A percentile compares a stretch with the other conserved stretches of the same genome.
Conservation (phyloP, 179 eudicot species). For the Gypsophila paniculata region DNA sequence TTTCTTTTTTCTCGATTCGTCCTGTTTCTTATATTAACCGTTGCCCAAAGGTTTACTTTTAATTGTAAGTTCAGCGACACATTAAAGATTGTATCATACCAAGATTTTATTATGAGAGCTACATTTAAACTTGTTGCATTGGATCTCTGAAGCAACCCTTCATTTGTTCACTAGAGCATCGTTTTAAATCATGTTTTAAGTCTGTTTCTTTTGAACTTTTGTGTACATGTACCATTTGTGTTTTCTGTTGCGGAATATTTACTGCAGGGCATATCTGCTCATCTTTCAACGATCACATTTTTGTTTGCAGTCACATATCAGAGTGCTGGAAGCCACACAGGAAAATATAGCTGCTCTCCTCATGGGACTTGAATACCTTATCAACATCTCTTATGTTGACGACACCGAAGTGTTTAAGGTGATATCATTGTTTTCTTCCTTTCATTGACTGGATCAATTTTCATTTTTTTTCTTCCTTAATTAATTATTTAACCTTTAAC, state of each 20-base stretch:
- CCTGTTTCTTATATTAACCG: not conserved
- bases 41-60: not conserved
- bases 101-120: not conserved
- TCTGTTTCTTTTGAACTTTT: not conserved
- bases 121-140: not conserved
- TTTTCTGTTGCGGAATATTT: not conserved
- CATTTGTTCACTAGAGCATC: not conserved
- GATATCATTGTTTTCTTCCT: not conserved
- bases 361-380: slow-evolving; percentile 86
- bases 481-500: not conserved
- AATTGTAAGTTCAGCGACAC: not conserved
- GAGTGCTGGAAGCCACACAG: slow-evolving; percentile 69
- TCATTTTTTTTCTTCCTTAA: not conserved
- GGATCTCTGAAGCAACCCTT: not conserved
- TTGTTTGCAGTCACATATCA: slow-evolving; percentile 79
- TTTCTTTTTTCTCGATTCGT: not conserved
- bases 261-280: not conserved
- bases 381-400: slow-evolving; percentile 92
- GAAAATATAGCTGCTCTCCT: slow-evolving; percentile 72
- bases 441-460: not conserved
- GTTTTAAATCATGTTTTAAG: not conserved
- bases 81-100: not conserved
- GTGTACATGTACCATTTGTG: not conserved
- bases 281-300: slow-evolving; percentile 5
- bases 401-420: slow-evolving; percentile 99